Base-by-base conservation (phyloP, 2,329 filamentous ascomycete species). In the Ophiosphaerella herpotricha region DNA sequence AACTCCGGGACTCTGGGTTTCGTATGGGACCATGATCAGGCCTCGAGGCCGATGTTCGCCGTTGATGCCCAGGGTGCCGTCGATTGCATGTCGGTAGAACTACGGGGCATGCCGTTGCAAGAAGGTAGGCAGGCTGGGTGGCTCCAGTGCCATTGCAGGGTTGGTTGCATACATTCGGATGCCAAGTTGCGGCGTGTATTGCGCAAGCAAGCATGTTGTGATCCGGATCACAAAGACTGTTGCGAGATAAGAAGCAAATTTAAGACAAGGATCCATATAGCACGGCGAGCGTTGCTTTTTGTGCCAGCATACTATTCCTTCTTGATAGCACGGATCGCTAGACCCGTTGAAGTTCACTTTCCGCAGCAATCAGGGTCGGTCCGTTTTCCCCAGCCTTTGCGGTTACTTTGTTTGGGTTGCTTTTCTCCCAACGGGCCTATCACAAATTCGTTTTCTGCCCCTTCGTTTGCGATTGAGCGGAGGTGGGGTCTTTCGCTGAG, bases 131-230 rank as follows among this genome's bases (percentile, higher is more conserved):
- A 23, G 50, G 18, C 18, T 44, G n/a, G 58, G 59, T 2, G 69
- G 68, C 2, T 67, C 63, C 12, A 70, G 75, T 35, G 70, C 73
- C 4, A 72, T 14, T 18, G n/a, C 34, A 74, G 52, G 73, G 80
- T 18, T 74, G 78, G 24, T 82, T 77, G 24, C 77, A 79, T 35
- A 80, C 79, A 38, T 77, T 3, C 71, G 52, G 23, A 68, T 51
- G 41, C 55, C 38, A 44, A 65, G 66, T 39, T 66, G 66, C 42
- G 62, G 36, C 7, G 44, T 58, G 5, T 60, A 59, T 41, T 53
- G 50, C 23, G 70, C 64, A 39, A 66, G 67, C 9, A 67, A 68
- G 45, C 58, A 61, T 38, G 62, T 61, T 12, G 61, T 66, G 5
- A 48, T 64, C 24, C 59, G 62, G 9, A 54, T 77, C 49, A 75